These are phyloP conservation scores for Exophiala dermatitidis DNA, from an alignment of 2,329 filamentous ascomycete species.

Conservation along the genomic window DNA sequence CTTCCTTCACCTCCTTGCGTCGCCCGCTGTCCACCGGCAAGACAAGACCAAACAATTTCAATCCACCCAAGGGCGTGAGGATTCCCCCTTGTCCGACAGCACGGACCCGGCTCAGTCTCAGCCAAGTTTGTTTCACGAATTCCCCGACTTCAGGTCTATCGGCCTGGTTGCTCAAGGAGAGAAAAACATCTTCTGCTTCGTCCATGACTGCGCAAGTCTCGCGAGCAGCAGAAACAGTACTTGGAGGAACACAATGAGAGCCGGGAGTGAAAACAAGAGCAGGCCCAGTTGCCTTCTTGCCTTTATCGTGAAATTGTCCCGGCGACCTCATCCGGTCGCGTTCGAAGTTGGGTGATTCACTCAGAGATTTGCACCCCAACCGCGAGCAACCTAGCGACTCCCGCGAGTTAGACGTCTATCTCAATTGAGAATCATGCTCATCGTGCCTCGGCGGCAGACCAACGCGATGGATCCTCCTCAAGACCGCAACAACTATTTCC, in stretches of 20 bases:
- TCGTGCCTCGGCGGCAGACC: slow-evolving; percentile 8
- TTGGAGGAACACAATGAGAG: slow-evolving; percentile 22
- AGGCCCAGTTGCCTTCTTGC: slow-evolving; percentile 22
- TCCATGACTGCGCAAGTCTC: slow-evolving; percentile 16
- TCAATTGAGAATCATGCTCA: slow-evolving; percentile 14
- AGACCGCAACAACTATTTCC: slow-evolving; percentile 14
- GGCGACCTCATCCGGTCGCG: slow-evolving; percentile 7
- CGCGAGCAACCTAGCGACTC: too few relatives aligned
- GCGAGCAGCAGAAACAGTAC: slow-evolving; percentile 6
- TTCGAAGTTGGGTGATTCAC: slow-evolving; percentile 18
- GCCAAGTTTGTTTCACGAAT: slow-evolving; percentile 8
- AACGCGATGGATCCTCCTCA: slow-evolving; percentile 17
- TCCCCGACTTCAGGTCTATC: neutral
- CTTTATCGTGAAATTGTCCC: slow-evolving; percentile 10
- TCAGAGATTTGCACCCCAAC: neutral
- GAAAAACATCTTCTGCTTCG: slow-evolving; percentile 6
- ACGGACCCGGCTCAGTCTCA: slow-evolving; percentile 2
- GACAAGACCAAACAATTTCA: neutral
- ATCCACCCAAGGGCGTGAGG: neutral
- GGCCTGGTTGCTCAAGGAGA: neutral
- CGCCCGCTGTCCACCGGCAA: neutral
- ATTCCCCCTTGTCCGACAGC: neutral
- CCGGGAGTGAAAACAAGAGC: slow-evolving; percentile 14
- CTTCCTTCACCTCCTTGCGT: slow-evolving; percentile 4
- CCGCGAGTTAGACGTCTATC: neutral